Evolutionary conservation across 2,329 filamentous ascomycete genomes (phyloP).

Genomic region (Pseudogymnoascus sp.): DNA sequence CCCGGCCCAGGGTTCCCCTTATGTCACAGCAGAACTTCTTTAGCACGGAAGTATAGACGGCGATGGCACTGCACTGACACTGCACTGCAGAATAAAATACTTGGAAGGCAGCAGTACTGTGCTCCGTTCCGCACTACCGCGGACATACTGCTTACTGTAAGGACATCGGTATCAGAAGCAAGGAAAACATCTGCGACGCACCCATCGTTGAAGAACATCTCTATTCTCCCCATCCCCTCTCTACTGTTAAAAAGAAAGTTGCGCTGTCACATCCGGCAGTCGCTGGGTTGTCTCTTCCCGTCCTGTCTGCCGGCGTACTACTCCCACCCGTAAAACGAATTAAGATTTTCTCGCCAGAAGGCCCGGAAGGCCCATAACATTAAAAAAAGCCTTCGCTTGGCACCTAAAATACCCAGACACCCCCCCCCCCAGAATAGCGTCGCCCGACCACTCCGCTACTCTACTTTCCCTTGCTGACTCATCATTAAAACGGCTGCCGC

Average conservation of each 20-base stretch:
- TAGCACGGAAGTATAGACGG: slow-evolving; percentile 1
- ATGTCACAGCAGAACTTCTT: not conserved
- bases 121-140: not conserved
- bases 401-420: not conserved
- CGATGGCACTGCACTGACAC: not conserved
- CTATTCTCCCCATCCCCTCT: not conserved
- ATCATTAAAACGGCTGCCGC: not conserved
- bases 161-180: not conserved
- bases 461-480: slow-evolving; percentile 1
- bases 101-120: not conserved
- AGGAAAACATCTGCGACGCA: not conserved
- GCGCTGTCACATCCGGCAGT: not conserved
- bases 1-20: not conserved
- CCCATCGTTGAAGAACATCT: not conserved
- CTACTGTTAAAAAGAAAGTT: not conserved
- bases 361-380: slow-evolving; percentile 7
- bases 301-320: slow-evolving; percentile 4
- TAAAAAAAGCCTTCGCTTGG: slow-evolving; percentile 9
- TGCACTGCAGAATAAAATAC: not conserved
- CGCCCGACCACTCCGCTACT: slow-evolving; percentile 1
- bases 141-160: not conserved
- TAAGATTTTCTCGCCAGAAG: slow-evolving; percentile 8
- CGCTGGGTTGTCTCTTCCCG: not conserved
- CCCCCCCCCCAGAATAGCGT: not conserved
- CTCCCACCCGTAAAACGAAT: not conserved